phyloP scores from a whole-genome alignment of 305 asterid species.

The Plantago coronopus region DNA sequence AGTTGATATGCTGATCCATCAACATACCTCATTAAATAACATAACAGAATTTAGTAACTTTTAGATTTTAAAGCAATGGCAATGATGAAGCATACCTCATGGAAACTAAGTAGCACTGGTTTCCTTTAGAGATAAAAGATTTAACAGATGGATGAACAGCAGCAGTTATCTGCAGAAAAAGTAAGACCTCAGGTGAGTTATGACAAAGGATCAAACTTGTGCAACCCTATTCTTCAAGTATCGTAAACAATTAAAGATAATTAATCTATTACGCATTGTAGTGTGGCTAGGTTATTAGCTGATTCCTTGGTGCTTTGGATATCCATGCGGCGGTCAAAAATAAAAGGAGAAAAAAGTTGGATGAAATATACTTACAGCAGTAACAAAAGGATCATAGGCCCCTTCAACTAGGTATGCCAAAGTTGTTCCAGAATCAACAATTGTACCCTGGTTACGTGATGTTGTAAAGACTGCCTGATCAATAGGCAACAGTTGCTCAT shows the following conservation, averaged over 20 bases:
- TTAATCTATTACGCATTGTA: too few species aligned
- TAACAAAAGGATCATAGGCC: conserved; percentile 54
- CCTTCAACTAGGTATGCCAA: conserved; percentile 66
- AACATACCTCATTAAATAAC: neutral
- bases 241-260: conserved; percentile 3
- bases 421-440: conserved; percentile 80
- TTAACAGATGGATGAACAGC: conserved; percentile 59
- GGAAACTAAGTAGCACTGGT: conserved; percentile 67
- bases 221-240: neutral
- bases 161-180: conserved; percentile 56
- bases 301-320: too few species aligned
- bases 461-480: conserved; percentile 50
- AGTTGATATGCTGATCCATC: conserved; percentile 15
- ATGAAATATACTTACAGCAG: conserved; percentile 45
- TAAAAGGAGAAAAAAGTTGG: conserved; percentile 8
- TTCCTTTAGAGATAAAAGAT: conserved; percentile 57
- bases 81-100: conserved; percentile 48
- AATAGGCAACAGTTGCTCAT: conserved; percentile 51
- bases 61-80: conserved; percentile 8
- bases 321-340: too few species aligned
- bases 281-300: neutral
- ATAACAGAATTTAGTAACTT: too few species aligned
- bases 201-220: conserved; percentile 4
- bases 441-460: conserved; percentile 45
- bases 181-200: conserved; percentile 18